phyloP scores from a whole-genome alignment of 2,329 filamentous ascomycete species.

The Monosporascus sp. region DNA sequence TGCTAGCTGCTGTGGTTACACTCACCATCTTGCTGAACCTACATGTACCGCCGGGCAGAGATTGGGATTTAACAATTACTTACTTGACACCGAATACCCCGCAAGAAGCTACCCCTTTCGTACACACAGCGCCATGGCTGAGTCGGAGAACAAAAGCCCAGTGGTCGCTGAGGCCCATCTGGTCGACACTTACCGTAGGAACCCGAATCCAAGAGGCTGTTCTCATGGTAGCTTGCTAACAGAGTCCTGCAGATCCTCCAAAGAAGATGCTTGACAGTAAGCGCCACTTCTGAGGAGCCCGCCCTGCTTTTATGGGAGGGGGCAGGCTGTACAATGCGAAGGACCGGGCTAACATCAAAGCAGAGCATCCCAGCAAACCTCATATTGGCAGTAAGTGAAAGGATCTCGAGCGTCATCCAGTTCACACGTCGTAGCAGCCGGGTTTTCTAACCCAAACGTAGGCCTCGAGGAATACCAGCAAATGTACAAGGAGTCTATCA shows the following conservation, averaged over 20 bases:
- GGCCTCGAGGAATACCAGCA: constrained; percentile 62
- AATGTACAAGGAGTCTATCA: constrained; percentile 79
- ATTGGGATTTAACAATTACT: background rate
- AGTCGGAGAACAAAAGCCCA: constrained; percentile 41
- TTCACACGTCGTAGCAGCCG: background rate
- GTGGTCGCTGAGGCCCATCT: constrained; percentile 72
- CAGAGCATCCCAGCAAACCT: constrained; percentile 66
- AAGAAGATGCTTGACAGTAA: constrained; percentile 64
- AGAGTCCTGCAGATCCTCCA: constrained; percentile 47
- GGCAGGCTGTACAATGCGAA: background rate
- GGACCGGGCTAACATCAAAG: constrained; percentile 20
- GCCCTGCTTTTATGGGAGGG: background rate
- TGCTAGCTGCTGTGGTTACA: background rate
- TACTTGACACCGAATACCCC: constrained; percentile 7
- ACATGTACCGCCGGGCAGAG: no score
- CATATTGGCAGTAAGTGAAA: constrained; percentile 55
- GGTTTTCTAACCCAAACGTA: constrained; percentile 26
- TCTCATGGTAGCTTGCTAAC: constrained; percentile 18
- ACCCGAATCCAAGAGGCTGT: background rate
- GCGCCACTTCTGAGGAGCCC: constrained; percentile 23
- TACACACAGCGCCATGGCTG: constrained; percentile 33
- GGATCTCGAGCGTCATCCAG: background rate
- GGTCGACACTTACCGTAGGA: constrained; percentile 68
- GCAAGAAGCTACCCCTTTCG: constrained; percentile 12
- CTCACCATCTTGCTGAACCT: no score